Evolutionary conservation across 306 rosid genomes (phyloP).

Genomic region (Leucaena leucocephala): DNA sequence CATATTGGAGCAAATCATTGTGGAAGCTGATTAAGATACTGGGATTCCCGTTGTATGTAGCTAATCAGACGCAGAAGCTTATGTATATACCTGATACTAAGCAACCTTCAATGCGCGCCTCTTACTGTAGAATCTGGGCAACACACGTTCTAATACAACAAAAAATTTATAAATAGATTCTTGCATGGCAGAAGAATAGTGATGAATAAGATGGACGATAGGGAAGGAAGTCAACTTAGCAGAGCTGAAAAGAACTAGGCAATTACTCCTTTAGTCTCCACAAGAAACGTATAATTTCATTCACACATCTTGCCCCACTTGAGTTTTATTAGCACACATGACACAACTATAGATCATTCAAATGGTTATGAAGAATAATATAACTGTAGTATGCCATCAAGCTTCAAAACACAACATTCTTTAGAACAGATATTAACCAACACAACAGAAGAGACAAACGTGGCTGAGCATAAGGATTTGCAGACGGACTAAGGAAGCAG

Average conservation of each 20-base stretch:
- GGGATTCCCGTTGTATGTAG: neutral
- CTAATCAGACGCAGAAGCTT: neutral
- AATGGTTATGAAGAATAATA: slow-evolving; percentile 3
- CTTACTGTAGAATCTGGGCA: neutral
- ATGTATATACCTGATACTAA: neutral
- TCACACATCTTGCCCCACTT: slow-evolving; percentile 9
- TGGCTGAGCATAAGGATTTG: neutral
- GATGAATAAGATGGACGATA: slow-evolving; percentile 13
- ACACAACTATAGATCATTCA: slow-evolving; percentile 5
- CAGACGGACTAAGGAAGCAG: neutral
- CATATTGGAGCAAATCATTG: slow-evolving; percentile 25
- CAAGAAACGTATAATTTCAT: slow-evolving; percentile 15
- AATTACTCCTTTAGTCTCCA: slow-evolving; percentile 6
- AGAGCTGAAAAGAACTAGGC: neutral
- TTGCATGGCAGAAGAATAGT: slow-evolving; percentile 12
- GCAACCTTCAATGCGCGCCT: neutral
- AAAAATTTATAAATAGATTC: neutral
- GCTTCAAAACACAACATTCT: neutral
- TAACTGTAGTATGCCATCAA: neutral
- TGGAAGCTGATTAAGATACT: slow-evolving; percentile 22
- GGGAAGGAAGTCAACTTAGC: slow-evolving; percentile 16
- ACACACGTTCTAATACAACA: slow-evolving; percentile 15
- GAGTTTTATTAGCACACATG: slow-evolving; percentile 1
- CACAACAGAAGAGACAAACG: slow-evolving; percentile 5
- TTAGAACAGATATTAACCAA: neutral